Conservation (phyloP, 495 filamentous ascomycete species). For the Penicillium riverlandense region DNA sequence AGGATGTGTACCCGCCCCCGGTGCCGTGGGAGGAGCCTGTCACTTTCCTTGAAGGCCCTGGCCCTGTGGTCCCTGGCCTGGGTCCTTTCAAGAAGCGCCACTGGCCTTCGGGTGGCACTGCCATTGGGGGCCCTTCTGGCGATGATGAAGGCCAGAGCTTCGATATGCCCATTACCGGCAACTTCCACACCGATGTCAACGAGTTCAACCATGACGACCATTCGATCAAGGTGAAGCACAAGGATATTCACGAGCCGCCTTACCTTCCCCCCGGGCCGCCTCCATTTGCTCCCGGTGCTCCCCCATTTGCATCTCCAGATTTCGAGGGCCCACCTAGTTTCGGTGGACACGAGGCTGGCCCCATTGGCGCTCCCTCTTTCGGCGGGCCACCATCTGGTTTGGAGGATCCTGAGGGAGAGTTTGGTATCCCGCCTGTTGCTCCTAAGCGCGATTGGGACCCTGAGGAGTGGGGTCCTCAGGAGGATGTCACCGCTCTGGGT, state of each 20-base stretch:
- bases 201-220: slow-evolving; percentile 23
- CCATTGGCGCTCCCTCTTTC: no score
- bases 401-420: no score
- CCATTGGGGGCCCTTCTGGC: slow-evolving; percentile 19
- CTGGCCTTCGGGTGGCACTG: slow-evolving; percentile 10
- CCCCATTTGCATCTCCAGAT: no score
- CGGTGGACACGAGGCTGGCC: no score
- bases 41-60: background rate
- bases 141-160: slow-evolving; percentile 23
- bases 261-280: background rate
- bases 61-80: slow-evolving; percentile 3
- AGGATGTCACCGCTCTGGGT: slow-evolving; percentile 7
- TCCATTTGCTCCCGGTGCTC: background rate
- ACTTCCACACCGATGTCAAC: slow-evolving; percentile 10
- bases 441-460: background rate
- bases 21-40: background rate
- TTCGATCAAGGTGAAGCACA: slow-evolving; percentile 19
- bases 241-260: slow-evolving; percentile 7
- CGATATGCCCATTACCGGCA: slow-evolving; percentile 14
- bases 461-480: slow-evolving; percentile 10
- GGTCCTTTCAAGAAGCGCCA: slow-evolving; percentile 13
- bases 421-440: no score
- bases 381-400: no score
- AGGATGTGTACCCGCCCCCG: slow-evolving; percentile 8
- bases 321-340: no score